phyloP scores from a whole-genome alignment of 441 rosid genomes.

The Gossypium aridum region DNA sequence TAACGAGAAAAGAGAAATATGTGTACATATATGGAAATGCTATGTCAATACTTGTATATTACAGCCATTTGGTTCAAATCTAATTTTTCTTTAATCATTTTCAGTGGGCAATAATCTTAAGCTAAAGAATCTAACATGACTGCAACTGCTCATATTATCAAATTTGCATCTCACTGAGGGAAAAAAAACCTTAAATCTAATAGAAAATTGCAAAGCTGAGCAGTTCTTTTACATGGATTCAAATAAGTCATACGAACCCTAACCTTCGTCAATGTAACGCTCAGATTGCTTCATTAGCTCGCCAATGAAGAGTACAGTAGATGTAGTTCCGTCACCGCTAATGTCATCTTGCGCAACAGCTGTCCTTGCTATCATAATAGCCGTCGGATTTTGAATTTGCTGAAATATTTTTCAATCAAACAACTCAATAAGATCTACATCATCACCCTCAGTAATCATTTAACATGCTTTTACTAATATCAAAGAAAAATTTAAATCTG shows the following conservation, averaged over 20 bases:
- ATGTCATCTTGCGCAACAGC: conserved; percentile 96
- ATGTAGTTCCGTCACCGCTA: conserved; percentile 95
- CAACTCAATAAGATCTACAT: background rate
- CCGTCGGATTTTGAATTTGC: conserved; percentile 99
- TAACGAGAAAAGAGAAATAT: background rate
- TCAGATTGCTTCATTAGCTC: conserved; percentile 98
- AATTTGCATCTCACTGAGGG: background rate
- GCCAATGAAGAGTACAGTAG: conserved; percentile 90
- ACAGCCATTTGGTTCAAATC: background rate
- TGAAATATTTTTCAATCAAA: conserved; percentile 28
- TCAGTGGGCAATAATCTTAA: background rate
- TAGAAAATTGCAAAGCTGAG: background rate
- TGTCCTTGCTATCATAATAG: conserved; percentile 94
- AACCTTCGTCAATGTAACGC: conserved; percentile 92
- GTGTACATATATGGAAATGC: background rate
- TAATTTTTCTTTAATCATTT: background rate
- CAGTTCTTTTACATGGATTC: background rate
- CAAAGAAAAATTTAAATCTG: background rate
- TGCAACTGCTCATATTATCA: background rate
- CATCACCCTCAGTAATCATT: background rate
- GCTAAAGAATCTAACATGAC: background rate
- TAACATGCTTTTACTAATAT: background rate
- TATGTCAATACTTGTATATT: background rate
- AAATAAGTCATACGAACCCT: background rate
- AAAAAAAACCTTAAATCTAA: background rate